These are phyloP conservation scores for Puccinia polysora DNA, from an alignment of 1,284 basidiomycete species.

Conservation along the genomic window DNA sequence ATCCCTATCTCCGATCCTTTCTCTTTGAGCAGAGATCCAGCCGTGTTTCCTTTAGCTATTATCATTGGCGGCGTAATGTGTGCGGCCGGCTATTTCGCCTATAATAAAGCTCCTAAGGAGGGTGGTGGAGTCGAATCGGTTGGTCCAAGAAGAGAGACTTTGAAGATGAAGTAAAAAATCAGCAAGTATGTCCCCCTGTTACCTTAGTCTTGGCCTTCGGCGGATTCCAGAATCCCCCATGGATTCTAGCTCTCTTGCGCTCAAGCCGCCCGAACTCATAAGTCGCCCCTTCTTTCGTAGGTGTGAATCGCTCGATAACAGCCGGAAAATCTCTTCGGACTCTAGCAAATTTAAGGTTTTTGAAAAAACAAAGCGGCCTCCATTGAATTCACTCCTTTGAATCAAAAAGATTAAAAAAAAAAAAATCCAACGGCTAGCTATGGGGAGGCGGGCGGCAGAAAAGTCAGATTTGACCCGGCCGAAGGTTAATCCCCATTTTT, in stretches of 20 bases:
- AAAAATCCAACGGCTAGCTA: no score
- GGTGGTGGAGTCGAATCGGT: constrained; percentile 30
- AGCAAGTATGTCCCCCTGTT: neutral
- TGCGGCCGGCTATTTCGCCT: constrained; percentile 24
- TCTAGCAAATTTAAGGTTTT: no score
- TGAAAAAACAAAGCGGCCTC: no score
- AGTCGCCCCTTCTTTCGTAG: no score
- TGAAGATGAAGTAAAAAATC: constrained; percentile 10
- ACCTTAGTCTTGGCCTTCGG: neutral
- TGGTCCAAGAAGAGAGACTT: neutral
- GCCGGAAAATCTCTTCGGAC: no score
- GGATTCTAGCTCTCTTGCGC: neutral
- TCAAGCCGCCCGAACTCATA: no score
- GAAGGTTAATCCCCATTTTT: no score
- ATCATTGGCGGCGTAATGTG: constrained; percentile 33
- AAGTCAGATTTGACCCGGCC: no score
- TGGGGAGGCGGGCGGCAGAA: no score
- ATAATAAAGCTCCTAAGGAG: constrained; percentile 36
- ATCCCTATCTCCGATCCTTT: neutral
- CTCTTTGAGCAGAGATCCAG: constrained; percentile 18
- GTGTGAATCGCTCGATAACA: no score
- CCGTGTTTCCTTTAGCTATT: constrained; percentile 31
- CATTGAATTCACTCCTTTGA: no score
- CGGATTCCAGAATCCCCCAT: neutral
- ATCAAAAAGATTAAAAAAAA: no score